Evolutionary conservation across 352 stramenopile genomes (phyloP), one percentile per base, ranked within the genome.

Genomic region (Phytophthora constricta): DNA sequence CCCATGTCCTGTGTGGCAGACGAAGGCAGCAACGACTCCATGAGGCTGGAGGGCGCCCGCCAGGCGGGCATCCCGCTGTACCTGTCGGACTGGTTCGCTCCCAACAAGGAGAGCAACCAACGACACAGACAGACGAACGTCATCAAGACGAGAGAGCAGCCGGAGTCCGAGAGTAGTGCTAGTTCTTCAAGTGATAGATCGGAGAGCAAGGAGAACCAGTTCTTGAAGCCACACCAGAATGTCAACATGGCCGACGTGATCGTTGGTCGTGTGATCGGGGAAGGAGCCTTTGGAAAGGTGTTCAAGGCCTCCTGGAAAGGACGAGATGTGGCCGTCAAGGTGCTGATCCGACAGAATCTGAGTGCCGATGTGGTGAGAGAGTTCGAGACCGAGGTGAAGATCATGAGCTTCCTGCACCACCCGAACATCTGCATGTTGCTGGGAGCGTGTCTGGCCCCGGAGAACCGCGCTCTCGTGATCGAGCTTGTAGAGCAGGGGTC

Each of bases 391-490:
- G 87, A 95, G 62, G 77, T 91, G 22, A 80, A 91, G 70, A 95
- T 95, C 68, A 93, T 93, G 87, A 92, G 87, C 58, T 81, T 89
- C 39, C 86, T 99, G 58, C 72, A 89, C 50, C 97, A 99, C 82
- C 96, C 97, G 5, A 99, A 99, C 79, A 97, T 99, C 58, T 98
- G 97, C 70, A 86, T 98, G 31, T 93, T 98, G 60, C 92, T 99
- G 39, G 97, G 96, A 26, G 96, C 97, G 46, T 99, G 96, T 77
- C 79, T 98, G 26, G 74, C 95, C 50, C 92, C 96, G 13, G 86
- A 88, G 19, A 98, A 94, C 71, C 86, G 96, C 33, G 94, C 94
- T n/a, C 96, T 99, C 14, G 84, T 99, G n/a, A 97, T 98, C 5
- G 96, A 99, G 69, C 82, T 98, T 5, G 87, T 97, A 16, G 84